phyloP scores from a whole-genome alignment of 148 eudicot genomes.

The Polygonum maritimum region DNA sequence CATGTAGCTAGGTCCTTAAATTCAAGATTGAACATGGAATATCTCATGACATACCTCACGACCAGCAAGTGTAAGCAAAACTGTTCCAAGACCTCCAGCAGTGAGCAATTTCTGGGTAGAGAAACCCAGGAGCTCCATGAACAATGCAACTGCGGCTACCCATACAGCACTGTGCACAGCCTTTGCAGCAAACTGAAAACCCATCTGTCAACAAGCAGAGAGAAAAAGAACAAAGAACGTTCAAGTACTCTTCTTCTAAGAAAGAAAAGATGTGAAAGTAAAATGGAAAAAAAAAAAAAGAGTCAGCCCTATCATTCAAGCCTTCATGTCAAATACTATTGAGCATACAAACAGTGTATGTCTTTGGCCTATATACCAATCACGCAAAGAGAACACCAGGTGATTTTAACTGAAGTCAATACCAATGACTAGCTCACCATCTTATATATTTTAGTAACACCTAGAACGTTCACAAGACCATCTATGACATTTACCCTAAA shows the following conservation, averaged over 20 bases:
- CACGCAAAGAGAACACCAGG: too few relatives aligned
- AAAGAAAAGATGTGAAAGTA: background rate
- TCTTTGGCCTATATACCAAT: background rate
- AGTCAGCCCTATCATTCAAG: background rate
- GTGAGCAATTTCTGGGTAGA: conserved; percentile 90
- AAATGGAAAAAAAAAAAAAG: background rate
- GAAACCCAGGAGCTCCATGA: conserved; percentile 91
- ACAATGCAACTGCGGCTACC: conserved; percentile 89
- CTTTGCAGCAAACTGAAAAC: conserved; percentile 87
- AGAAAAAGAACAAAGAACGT: conserved; percentile 6
- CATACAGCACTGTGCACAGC: conserved; percentile 81
- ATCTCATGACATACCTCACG: conserved; percentile 60
- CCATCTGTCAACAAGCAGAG: conserved; percentile 40
- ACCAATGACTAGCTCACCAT: background rate
- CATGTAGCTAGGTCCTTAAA: background rate
- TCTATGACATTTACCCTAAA: background rate
- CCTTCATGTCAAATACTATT: background rate
- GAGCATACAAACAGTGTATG: background rate
- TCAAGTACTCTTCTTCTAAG: background rate
- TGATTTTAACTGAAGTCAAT: background rate
- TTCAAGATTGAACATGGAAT: background rate
- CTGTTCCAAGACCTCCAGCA: conserved; percentile 98
- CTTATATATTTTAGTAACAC: background rate
- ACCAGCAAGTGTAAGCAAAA: conserved; percentile 88
- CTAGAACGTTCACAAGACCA: background rate